Evolutionary conservation across 2,329 filamentous ascomycete species (phyloP), one percentile per base, ranked within the genome.

Genomic region (Metarhizium rileyi): DNA sequence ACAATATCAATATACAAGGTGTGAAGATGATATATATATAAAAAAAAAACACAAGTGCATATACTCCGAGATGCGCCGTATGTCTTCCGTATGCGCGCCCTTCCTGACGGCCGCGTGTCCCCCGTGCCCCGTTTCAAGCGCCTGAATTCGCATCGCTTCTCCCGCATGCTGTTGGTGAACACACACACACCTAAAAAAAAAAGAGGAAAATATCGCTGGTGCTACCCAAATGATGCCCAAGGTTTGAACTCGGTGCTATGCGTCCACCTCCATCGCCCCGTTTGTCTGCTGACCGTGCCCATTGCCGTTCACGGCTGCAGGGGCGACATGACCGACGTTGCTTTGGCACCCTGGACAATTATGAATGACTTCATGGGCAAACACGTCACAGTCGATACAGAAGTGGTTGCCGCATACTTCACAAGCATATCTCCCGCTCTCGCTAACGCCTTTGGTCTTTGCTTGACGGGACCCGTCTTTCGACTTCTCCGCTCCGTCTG

Each of bases 371-470:
- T 96, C 90, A 64, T 98, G 93, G 23, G 88, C 86, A 69, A 93
- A 96, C 23, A 96, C 82, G 66, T 98, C 93, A 66, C 93, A 98
- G 65, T 98, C 93, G 56, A 98, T 94, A 72, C 93, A 98, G 64
- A 97, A 98, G 68, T 97, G 91, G 52, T 87, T 83, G 3, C 77
- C 70, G 66, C 93, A 98, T n/a, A 84, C 83, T 57, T 85, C 80
- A 65, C 93, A 98, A 52, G 87, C 87, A 64, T 98, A 98, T 47
- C 93, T 74, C 44, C 86, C 83, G 62, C 86, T 93, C 70, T 94
- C 88, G 64, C 87, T 91, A 41, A 90, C 84, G 1, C 85, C 83
- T 60, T 81, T 85, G 18, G 65, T 56, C 12, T 56, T 53, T 46
- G 59, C 55, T 35, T 58, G 60, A n/a, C 50, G 44, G 23, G 50